Conservation (phyloP, 108 stramenopile genomes). For the Cyclotella baltica region DNA sequence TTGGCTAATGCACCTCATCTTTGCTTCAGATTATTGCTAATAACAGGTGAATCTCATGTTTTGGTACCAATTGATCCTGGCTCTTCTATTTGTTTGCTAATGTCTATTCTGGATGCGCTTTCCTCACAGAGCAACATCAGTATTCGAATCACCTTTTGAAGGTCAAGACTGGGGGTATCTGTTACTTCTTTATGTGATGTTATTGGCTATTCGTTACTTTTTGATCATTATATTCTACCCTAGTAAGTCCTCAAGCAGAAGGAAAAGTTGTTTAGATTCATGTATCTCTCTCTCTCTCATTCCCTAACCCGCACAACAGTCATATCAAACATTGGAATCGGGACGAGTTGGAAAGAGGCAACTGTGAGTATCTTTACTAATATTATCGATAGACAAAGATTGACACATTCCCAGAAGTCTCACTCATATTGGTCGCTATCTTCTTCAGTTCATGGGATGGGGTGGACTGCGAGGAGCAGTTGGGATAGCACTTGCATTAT, state of each 20-base stretch:
- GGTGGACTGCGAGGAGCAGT: slow-evolving; percentile 89
- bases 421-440: background rate
- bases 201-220: slow-evolving; percentile 48
- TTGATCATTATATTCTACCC: slow-evolving; percentile 71
- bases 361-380: background rate
- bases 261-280: no score
- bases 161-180: slow-evolving; percentile 70
- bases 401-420: no score
- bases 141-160: background rate
- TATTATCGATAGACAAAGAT: no score
- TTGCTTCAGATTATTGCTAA: slow-evolving; percentile 22
- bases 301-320: no score
- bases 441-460: slow-evolving; percentile 65
- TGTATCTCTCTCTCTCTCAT: no score
- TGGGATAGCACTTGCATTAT: slow-evolving; percentile 79
- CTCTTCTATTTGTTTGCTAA: background rate
- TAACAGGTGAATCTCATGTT: slow-evolving; percentile 18
- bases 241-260: no score
- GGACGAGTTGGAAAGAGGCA: slow-evolving; percentile 59
- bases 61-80: no score
- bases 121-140: background rate
- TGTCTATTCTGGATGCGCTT: background rate
- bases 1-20: background rate
- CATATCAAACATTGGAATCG: slow-evolving; percentile 64
- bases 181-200: slow-evolving; percentile 54